These are phyloP conservation scores for Beauveria rudraprayagi DNA, from an alignment of 2,329 filamentous ascomycete genomes.

Conservation along the genomic window DNA sequence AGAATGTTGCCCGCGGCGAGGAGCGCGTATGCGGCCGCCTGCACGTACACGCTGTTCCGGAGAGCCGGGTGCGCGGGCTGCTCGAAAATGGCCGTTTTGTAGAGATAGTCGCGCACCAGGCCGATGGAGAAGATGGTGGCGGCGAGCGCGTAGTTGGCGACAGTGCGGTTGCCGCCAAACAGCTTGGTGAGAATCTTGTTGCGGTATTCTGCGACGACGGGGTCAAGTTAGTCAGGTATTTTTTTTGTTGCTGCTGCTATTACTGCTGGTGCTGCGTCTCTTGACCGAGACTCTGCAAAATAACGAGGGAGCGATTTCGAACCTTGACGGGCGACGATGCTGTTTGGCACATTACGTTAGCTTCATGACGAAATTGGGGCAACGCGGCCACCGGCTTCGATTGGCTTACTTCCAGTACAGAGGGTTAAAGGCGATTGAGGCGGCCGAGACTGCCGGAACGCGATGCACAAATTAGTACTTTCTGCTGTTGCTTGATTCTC, in stretches of 20 bases:
- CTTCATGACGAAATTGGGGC: conserved; percentile 17
- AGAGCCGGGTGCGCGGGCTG: conserved; percentile 71
- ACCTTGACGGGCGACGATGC: conserved; percentile 79
- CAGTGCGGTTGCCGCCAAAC: conserved; percentile 67
- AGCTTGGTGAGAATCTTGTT: conserved; percentile 82
- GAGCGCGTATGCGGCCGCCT: conserved; percentile 61
- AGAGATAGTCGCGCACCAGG: conserved; percentile 78
- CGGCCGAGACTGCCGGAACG: conserved; percentile 61
- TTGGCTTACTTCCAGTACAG: conserved; percentile 94
- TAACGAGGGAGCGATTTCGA: conserved; percentile 15
- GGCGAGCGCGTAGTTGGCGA: conserved; percentile 85
- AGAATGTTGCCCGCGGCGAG: conserved; percentile 72
- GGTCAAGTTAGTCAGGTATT: conserved; percentile 13
- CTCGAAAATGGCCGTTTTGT: conserved; percentile 72
- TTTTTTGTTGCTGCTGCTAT: too few relatives aligned
- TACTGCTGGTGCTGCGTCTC: neutral
- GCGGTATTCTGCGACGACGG: conserved; percentile 64
- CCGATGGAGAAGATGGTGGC: conserved; percentile 85
- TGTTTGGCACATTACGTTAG: conserved; percentile 27
- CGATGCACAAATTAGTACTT: conserved; percentile 15
- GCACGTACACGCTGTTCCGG: conserved; percentile 43
- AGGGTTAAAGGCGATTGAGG: conserved; percentile 86
- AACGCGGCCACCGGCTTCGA: conserved; percentile 8
- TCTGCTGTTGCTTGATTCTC: neutral
- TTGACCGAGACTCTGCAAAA: neutral